phyloP scores from a whole-genome alignment of 2,329 filamentous ascomycete genomes.

The Cytospora mali region DNA sequence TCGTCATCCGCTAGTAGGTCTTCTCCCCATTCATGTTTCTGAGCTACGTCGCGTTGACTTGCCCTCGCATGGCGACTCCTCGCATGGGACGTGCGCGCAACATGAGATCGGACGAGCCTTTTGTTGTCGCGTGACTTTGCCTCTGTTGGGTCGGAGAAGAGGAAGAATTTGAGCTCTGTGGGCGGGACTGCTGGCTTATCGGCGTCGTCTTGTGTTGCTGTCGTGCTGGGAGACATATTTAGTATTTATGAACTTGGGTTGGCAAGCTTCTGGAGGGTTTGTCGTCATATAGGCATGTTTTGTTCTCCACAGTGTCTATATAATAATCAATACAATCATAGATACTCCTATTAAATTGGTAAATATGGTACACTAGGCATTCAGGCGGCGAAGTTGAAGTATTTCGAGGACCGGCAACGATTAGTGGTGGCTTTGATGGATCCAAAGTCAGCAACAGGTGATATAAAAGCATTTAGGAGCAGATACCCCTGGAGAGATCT shows the following conservation, averaged over 20 bases:
- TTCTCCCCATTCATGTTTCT: background rate
- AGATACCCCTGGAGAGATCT: background rate
- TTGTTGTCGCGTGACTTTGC: conserved; percentile 20
- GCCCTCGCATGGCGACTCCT: conserved; percentile 9
- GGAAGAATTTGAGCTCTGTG: conserved; percentile 21
- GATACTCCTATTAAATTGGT: no score
- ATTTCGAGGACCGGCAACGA: background rate
- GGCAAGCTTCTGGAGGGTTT: background rate
- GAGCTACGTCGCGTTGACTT: background rate
- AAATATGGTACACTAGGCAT: background rate
- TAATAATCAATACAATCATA: background rate
- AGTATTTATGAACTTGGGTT: background rate
- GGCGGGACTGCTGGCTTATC: background rate
- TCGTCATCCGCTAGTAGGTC: no score
- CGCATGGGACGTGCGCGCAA: conserved; percentile 21
- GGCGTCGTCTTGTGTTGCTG: background rate
- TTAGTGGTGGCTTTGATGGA: background rate
- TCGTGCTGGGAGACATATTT: background rate
- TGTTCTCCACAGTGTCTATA: background rate
- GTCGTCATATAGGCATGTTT: background rate
- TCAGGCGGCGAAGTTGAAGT: background rate
- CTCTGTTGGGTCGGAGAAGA: conserved; percentile 22
- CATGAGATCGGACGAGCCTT: conserved; percentile 21
- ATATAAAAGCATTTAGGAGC: background rate
- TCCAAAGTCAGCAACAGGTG: background rate